A percentile compares a stretch with the other conserved stretches of the same genome.
Conservation (phyloP, 441 rosid species). For the Erysimum cheiri region DNA sequence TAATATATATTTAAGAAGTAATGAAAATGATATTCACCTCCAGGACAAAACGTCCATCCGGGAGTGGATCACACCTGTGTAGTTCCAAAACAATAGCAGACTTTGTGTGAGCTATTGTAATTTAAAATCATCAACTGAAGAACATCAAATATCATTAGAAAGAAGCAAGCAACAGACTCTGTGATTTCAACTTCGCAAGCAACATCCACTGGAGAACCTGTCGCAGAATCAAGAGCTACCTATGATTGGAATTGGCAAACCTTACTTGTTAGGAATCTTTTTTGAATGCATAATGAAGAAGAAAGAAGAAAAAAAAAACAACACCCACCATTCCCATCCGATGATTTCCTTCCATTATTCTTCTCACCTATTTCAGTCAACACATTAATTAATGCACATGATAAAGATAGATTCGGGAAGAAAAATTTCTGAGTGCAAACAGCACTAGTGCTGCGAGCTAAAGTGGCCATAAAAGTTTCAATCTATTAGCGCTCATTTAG, state of each 20-base stretch:
- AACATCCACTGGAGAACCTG: slow-evolving; percentile 74
- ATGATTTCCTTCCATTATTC: slow-evolving; percentile 96
- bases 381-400: slow-evolving; percentile 29
- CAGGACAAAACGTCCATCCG: slow-evolving; percentile 90
- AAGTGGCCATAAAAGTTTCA: not conserved
- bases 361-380: slow-evolving; percentile 70
- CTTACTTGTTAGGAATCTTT: slow-evolving; percentile 29
- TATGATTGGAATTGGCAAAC: slow-evolving; percentile 40
- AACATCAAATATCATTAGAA: slow-evolving; percentile 16
- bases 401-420: not conserved
- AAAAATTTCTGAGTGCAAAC: not conserved
- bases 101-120: slow-evolving; percentile 6
- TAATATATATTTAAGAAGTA: not conserved
- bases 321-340: slow-evolving; percentile 95
- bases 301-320: slow-evolving; percentile 31
- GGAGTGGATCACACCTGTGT: slow-evolving; percentile 91
- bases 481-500: slow-evolving; percentile 2
- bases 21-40: slow-evolving; percentile 61
- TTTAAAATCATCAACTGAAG: not conserved
- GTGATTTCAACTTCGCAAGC: slow-evolving; percentile 99
- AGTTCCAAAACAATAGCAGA: slow-evolving; percentile 25
- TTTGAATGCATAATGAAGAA: not conserved
- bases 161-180: slow-evolving; percentile 62
- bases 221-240: slow-evolving; percentile 75
- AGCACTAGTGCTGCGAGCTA: slow-evolving; percentile 22